Evolutionary conservation across 768 basidiomycete species (phyloP).

Genomic region (Phaffia tasmanica): DNA sequence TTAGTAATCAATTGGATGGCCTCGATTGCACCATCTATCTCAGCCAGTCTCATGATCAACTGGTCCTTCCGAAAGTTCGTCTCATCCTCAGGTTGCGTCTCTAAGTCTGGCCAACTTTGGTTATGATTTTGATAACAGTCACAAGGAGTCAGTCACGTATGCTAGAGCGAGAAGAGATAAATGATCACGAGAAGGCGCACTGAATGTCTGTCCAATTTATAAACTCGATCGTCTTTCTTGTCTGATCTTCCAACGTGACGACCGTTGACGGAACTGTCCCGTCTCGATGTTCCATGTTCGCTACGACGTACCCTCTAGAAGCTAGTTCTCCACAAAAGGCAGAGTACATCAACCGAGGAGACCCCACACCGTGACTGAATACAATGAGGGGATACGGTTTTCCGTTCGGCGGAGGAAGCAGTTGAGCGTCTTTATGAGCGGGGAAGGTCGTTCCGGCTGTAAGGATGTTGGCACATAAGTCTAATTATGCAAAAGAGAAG

Average conservation of each 20-base stretch:
- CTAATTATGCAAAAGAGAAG: not conserved
- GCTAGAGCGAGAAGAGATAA: not conserved
- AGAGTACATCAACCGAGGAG: slow-evolving; percentile 5
- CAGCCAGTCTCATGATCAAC: not conserved
- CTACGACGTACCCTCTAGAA: slow-evolving; percentile 3
- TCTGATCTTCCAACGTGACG: not conserved
- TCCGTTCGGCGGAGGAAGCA: not conserved
- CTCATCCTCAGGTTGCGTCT: not conserved
- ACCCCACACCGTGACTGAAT: not conserved
- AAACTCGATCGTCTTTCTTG: not conserved
- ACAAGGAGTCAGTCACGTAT: not conserved
- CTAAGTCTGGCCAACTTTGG: not conserved
- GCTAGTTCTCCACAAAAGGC: not conserved
- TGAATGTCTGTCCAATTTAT: not conserved
- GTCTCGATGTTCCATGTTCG: slow-evolving; percentile 1
- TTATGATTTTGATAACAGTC: not conserved
- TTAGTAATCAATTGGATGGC: not conserved
- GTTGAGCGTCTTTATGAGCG: not conserved
- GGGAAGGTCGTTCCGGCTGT: slow-evolving; percentile 4
- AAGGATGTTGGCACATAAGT: not conserved
- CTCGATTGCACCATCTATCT: not conserved
- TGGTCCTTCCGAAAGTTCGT: slow-evolving; percentile 2
- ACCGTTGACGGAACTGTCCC: not conserved
- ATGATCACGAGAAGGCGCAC: not conserved
- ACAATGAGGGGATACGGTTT: not conserved